These are phyloP conservation scores for Tylopilus sp. DNA, from an alignment of 1,284 basidiomycete genomes.

Conservation along the genomic window DNA sequence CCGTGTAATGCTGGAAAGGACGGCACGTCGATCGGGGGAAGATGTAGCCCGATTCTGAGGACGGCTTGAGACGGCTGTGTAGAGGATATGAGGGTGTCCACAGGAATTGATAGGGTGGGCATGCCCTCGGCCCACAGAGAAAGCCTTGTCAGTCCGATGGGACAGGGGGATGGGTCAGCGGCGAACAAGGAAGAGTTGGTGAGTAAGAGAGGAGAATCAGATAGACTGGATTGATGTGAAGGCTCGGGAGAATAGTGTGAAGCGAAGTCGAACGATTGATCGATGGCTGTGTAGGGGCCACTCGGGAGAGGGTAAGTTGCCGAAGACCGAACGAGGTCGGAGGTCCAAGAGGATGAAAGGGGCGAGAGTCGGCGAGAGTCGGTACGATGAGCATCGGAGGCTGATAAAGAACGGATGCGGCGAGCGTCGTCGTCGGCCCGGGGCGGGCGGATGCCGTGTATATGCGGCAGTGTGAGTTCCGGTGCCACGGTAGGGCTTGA, in stretches of 20 bases:
- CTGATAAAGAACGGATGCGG: slow-evolving; percentile 32
- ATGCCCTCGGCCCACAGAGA: slow-evolving; percentile 64
- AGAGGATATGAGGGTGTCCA: slow-evolving; percentile 30
- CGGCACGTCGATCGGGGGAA: slow-evolving; percentile 47
- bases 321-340: slow-evolving; percentile 27
- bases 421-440: slow-evolving; percentile 29
- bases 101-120: slow-evolving; percentile 48
- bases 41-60: slow-evolving; percentile 48
- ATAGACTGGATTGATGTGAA: slow-evolving; percentile 26
- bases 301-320: slow-evolving; percentile 27
- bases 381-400: slow-evolving; percentile 27
- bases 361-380: slow-evolving; percentile 34
- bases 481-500: slow-evolving; percentile 25
- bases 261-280: slow-evolving; percentile 17
- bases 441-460: slow-evolving; percentile 20
- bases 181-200: slow-evolving; percentile 32
- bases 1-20: slow-evolving; percentile 52
- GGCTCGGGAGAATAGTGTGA: slow-evolving; percentile 30
- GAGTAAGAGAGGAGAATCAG: slow-evolving; percentile 33
- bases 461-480: slow-evolving; percentile 28
- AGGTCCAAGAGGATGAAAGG: slow-evolving; percentile 31
- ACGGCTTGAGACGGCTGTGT: slow-evolving; percentile 33
- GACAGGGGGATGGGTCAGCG: slow-evolving; percentile 23
- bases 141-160: slow-evolving; percentile 26
- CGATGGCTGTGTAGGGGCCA: slow-evolving; percentile 26